A percentile compares a stretch with the other conserved stretches of the same genome.
These are phyloP conservation scores for Bolboschoenoplectus hybrid DNA, from an alignment of 202 grass and related monocot genomes.

Conservation along the genomic window DNA sequence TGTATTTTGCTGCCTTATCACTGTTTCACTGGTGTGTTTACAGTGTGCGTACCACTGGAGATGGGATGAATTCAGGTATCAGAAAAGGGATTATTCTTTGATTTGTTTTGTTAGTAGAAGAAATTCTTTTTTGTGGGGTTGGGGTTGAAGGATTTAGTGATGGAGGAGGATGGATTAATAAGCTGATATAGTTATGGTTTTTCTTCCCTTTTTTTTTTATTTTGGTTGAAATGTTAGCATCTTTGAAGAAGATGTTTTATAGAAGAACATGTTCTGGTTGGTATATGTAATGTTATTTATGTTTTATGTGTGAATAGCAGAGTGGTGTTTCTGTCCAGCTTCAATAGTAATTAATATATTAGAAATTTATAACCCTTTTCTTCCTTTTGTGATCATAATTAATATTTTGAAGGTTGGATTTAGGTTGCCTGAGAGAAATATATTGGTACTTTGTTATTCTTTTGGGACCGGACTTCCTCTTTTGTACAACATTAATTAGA, in stretches of 20 bases:
- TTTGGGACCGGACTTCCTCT: background rate
- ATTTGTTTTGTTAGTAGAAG: slow-evolving; percentile 66
- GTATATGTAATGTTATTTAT: slow-evolving; percentile 46
- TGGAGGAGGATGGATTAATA: slow-evolving; percentile 40
- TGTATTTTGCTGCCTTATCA: slow-evolving; percentile 26
- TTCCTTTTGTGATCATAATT: background rate
- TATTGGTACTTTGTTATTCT: background rate
- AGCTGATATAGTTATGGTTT: slow-evolving; percentile 49
- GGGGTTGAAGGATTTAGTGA: slow-evolving; percentile 44
- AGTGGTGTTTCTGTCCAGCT: background rate
- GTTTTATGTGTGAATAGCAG: slow-evolving; percentile 38
- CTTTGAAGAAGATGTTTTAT: slow-evolving; percentile 37
- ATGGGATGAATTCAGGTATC: slow-evolving; percentile 13
- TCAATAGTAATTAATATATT: background rate
- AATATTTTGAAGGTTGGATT: slow-evolving; percentile 15
- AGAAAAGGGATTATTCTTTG: slow-evolving; percentile 72
- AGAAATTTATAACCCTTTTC: background rate
- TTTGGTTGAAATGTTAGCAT: slow-evolving; percentile 41
- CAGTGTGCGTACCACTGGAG: background rate
- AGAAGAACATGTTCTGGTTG: slow-evolving; percentile 27
- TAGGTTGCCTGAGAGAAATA: background rate
- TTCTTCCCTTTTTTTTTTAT: slow-evolving; percentile 38
- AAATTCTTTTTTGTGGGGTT: slow-evolving; percentile 50
- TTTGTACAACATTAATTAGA: background rate
- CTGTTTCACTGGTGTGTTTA: slow-evolving; percentile 28